Evolutionary conservation across 2,329 filamentous ascomycete species (phyloP).

Genomic region (Trichophyton rubrum): DNA sequence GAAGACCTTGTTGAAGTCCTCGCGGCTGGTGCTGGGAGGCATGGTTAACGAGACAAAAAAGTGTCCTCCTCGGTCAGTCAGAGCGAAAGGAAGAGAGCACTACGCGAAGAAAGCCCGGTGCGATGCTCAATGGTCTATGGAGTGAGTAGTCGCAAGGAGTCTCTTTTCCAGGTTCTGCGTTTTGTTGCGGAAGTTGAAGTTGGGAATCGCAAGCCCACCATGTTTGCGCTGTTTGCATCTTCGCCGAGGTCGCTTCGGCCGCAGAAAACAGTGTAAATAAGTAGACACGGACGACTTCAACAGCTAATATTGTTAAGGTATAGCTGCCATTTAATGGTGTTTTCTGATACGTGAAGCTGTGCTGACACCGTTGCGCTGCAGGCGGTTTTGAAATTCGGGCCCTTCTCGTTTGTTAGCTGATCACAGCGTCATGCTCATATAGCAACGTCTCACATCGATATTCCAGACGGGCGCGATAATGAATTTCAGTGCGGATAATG

Average conservation of each 20-base stretch:
- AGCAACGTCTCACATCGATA: neutral
- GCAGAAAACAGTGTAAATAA: no score
- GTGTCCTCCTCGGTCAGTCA: neutral
- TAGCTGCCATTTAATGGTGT: no score
- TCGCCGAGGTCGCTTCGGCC: no score
- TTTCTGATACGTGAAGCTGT: neutral
- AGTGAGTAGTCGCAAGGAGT: neutral
- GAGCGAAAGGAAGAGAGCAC: neutral
- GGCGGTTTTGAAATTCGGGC: neutral
- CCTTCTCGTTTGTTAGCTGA: neutral
- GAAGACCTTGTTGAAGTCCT: slow-evolving; percentile 81
- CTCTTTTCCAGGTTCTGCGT: no score
- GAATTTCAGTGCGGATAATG: slow-evolving; percentile 25
- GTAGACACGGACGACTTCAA: neutral
- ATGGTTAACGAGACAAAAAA: slow-evolving; percentile 29
- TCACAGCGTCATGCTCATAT: neutral
- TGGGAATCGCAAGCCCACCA: slow-evolving; percentile 5
- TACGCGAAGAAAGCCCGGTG: neutral
- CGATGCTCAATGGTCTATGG: neutral
- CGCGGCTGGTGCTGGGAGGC: slow-evolving; percentile 56
- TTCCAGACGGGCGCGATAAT: slow-evolving; percentile 10
- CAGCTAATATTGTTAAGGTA: neutral
- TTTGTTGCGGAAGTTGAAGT: no score
- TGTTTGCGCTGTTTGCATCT: slow-evolving; percentile 22
- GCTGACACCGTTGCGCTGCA: neutral